Evolutionary conservation across 169 alveolate genomes (phyloP), one percentile per base, ranked within the genome.

Genomic region (Ichthyophthirius multifiliis): DNA sequence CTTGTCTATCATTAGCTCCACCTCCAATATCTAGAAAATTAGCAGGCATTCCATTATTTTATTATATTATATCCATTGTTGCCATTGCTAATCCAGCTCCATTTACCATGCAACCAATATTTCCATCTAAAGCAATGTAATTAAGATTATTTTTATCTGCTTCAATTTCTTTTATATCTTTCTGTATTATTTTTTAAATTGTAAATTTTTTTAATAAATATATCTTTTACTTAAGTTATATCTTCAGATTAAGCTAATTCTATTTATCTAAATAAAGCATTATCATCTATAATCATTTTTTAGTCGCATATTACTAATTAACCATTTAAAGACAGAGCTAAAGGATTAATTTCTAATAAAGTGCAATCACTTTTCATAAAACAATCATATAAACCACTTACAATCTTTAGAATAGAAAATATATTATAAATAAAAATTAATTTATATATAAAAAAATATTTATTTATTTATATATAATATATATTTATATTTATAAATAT

Each of bases 1-100:
- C 94, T 92, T 96, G 95, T 39, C 91, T 95, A 63, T 91, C 94
- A 13, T 94, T 89, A 32, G 99, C 98, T 47, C 95, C 92, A 0
- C 99, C 99, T n/a, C 99, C 99, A 43, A 97, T 98, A 77, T 98
- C 99, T 48, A 98, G 85, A 94, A 98, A 98, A 86, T 98, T 98
- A 31, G 99, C 99, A 1, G 99, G 99, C 30, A 90, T 74, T 2
- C 99, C 99, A 0, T 97, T 98, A 44, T 95, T 89, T 43, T 79
- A 86, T 41, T 92, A 88, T 13, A 97, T 85, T 31, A 96, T 83
- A 80, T 92, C 98, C 97, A 98, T 94, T 39, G 99, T 98, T 34
- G 99, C 99, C 99, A 98, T 98, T 44, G 99, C 99, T n/a, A 98
- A 92, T 3, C 99, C 99, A 9, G 99, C 99, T 3, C 99, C 99